These are phyloP conservation scores for Crithidia expoeki DNA, from an alignment of 208 protist genomes.

Conservation along the genomic window DNA sequence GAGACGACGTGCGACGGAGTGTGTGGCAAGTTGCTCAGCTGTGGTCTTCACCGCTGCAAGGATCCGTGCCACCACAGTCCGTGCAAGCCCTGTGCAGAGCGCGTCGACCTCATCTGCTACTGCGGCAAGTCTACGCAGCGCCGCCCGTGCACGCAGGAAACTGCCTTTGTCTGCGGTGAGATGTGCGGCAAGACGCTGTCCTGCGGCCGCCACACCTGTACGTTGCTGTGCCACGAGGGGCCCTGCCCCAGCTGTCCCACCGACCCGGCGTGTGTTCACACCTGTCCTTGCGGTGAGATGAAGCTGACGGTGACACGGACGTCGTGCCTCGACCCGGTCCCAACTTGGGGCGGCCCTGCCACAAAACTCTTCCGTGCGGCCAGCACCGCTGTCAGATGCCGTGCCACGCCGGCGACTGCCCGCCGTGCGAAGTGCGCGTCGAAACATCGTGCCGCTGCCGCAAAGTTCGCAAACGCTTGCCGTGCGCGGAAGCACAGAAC, in stretches of 20 bases:
- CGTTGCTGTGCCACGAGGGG: conserved; percentile 61
- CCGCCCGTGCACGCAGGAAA: conserved; percentile 43
- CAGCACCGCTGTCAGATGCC: conserved; percentile 51
- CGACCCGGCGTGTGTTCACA: conserved; percentile 52
- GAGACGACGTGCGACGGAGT: conserved; percentile 53
- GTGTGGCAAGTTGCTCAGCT: conserved; percentile 56
- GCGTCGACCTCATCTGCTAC: conserved; percentile 34
- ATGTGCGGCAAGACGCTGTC: conserved; percentile 54
- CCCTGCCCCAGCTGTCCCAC: conserved; percentile 58
- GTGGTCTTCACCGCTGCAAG: conserved; percentile 56
- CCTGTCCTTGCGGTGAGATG: conserved; percentile 64
- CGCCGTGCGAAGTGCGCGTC: conserved; percentile 43
- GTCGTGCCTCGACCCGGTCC: conserved; percentile 70
- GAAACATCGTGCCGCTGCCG: conserved; percentile 59
- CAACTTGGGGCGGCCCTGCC: conserved; percentile 62
- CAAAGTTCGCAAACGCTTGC: conserved; percentile 48
- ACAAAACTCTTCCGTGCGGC: conserved; percentile 63
- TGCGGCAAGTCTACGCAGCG: conserved; percentile 40
- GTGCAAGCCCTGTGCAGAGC: conserved; percentile 46
- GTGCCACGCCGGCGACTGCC: conserved; percentile 63
- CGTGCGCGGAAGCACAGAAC: conserved; percentile 44
- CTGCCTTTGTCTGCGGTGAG: conserved; percentile 50
- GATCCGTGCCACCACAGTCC: conserved; percentile 54
- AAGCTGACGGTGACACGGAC: conserved; percentile 29
- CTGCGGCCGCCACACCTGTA: conserved; percentile 66